phyloP scores from a whole-genome alignment of 1,284 basidiomycete species.

The Farysia itapuensis region DNA sequence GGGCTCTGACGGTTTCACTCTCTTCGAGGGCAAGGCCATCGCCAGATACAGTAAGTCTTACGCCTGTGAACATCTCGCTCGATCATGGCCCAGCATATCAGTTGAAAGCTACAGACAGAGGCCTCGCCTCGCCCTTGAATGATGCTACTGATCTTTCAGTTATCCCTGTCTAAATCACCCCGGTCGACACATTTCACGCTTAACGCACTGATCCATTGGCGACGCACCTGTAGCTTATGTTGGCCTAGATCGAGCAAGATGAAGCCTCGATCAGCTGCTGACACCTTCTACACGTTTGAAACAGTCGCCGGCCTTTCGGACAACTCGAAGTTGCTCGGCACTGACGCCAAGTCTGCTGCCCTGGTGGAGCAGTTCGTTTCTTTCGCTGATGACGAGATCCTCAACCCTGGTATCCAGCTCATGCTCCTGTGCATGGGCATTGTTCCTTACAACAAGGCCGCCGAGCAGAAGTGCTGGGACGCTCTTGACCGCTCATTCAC shows the following conservation, averaged over 20 bases:
- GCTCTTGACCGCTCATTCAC: constrained; percentile 64
- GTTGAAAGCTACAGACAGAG: too few relatives aligned
- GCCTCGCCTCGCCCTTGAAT: constrained; percentile 18
- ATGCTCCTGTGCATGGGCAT: constrained; percentile 23
- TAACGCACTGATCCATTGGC: not conserved
- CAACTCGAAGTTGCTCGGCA: constrained; percentile 70
- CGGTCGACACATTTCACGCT: constrained; percentile 64
- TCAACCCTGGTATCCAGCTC: constrained; percentile 50
- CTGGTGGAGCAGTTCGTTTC: constrained; percentile 71
- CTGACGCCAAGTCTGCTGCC: constrained; percentile 65
- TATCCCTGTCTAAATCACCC: constrained; percentile 60
- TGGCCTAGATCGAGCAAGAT: too few relatives aligned
- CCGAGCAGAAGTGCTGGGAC: constrained; percentile 66
- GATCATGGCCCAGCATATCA: too few relatives aligned
- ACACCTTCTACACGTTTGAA: not conserved
- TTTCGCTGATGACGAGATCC: constrained; percentile 68
- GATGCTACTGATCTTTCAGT: constrained; percentile 62
- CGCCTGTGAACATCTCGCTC: too few relatives aligned
- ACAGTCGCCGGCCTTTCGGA: constrained; percentile 73
- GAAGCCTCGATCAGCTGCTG: too few relatives aligned
- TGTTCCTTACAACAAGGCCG: constrained; percentile 60
- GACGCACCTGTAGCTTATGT: not conserved
- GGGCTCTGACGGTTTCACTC: constrained; percentile 73
- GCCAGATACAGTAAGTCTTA: constrained; percentile 79
- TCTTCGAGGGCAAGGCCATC: constrained; percentile 80